Conservation (phyloP, 108 stramenopile genomes). For the Cyclotella baltica region DNA sequence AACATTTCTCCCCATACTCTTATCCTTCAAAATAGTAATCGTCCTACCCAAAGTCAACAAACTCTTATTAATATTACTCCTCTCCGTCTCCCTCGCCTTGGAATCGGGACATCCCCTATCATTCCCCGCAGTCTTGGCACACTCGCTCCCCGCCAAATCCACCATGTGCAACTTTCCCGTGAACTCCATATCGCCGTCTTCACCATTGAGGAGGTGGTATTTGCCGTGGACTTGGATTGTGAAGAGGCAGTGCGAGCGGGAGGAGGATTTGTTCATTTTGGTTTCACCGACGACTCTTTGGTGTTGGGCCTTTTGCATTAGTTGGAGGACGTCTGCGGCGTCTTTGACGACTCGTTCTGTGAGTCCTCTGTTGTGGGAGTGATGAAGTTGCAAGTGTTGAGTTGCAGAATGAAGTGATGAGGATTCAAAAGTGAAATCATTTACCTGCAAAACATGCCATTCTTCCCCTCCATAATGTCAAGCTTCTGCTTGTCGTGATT, state of each 20-base stretch:
- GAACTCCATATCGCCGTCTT: slow-evolving; percentile 74
- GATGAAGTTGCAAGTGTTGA: background rate
- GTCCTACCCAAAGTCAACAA: slow-evolving; percentile 82
- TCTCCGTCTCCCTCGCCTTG: slow-evolving; percentile 71
- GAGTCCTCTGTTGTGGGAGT: slow-evolving; percentile 68
- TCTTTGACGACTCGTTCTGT: slow-evolving; percentile 75
- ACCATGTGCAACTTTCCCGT: slow-evolving; percentile 94
- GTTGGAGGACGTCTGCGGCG: slow-evolving; percentile 76
- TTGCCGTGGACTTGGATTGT: slow-evolving; percentile 74
- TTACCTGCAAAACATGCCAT: slow-evolving; percentile 71
- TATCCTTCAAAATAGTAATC: slow-evolving; percentile 72
- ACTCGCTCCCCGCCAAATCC: slow-evolving; percentile 88
- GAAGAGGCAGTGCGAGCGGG: slow-evolving; percentile 94
- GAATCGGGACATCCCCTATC: slow-evolving; percentile 53
- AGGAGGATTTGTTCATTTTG: slow-evolving; percentile 93
- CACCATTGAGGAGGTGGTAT: slow-evolving; percentile 64
- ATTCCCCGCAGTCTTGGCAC: slow-evolving; percentile 53
- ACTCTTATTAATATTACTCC: slow-evolving; percentile 80
- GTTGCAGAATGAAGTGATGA: no score
- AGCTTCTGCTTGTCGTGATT: slow-evolving; percentile 56
- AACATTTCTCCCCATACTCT: slow-evolving; percentile 52
- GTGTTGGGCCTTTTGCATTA: slow-evolving; percentile 87
- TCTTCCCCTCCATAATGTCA: slow-evolving; percentile 84
- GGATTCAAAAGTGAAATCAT: no score
- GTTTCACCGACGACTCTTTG: slow-evolving; percentile 93